Conservation (phyloP, 2,329 filamentous ascomycete species). For the Elsinoe ampelina region DNA sequence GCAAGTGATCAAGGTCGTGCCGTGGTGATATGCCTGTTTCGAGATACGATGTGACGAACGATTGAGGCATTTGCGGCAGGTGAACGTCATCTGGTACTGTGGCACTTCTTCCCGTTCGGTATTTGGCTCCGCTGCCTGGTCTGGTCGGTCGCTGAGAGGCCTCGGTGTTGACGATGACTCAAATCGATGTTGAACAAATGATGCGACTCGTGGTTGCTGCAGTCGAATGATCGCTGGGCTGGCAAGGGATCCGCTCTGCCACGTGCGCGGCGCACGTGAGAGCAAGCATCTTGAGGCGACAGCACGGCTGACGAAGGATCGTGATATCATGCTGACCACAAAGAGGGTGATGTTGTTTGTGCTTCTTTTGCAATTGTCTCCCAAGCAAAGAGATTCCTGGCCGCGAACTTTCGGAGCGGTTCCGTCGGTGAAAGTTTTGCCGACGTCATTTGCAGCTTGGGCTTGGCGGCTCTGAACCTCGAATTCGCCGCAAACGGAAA, state of each 20-base stretch:
- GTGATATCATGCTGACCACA: not conserved
- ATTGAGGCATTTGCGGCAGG: slow-evolving; percentile 66
- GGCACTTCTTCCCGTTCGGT: slow-evolving; percentile 40
- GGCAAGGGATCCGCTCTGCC: not conserved
- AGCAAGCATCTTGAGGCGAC: not conserved
- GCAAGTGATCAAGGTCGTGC: slow-evolving; percentile 81
- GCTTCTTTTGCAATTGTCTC: no score
- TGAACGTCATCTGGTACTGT: slow-evolving; percentile 82
- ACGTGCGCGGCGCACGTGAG: not conserved
- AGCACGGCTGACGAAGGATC: not conserved
- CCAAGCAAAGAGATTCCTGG: not conserved
- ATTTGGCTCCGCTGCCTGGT: slow-evolving; percentile 19
- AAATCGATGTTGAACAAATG: slow-evolving; percentile 14
- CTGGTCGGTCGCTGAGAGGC: slow-evolving; percentile 24
- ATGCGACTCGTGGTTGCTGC: slow-evolving; percentile 15
- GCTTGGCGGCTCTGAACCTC: slow-evolving; percentile 11
- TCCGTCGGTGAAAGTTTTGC: slow-evolving; percentile 1
- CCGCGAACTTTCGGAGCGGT: not conserved
- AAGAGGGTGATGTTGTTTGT: no score
- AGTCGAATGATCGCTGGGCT: slow-evolving; percentile 15
- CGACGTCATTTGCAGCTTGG: slow-evolving; percentile 7
- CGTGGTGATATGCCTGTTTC: slow-evolving; percentile 90
- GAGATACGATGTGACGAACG: slow-evolving; percentile 79
- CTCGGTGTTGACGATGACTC: slow-evolving; percentile 14
- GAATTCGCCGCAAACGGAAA: slow-evolving; percentile 13